These are phyloP conservation scores for Chrysoporthe austroafricana DNA, from an alignment of 2,329 filamentous ascomycete species.

Conservation along the genomic window DNA sequence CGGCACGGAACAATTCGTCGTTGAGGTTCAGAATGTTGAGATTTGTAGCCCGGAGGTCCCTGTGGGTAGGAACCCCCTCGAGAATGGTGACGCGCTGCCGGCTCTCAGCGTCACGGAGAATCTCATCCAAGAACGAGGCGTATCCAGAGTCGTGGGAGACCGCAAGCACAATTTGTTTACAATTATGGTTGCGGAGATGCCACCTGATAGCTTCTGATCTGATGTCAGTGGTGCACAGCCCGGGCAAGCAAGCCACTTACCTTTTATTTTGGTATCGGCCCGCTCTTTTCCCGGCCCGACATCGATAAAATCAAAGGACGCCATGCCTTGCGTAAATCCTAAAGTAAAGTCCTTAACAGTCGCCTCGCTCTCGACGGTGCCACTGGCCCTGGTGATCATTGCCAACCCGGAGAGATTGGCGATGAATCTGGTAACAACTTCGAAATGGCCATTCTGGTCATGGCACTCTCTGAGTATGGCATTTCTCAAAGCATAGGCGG, in stretches of 20 bases:
- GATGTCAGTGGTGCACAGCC: slow-evolving; percentile 26
- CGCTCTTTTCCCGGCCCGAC: slow-evolving; percentile 63
- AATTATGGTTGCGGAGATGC: slow-evolving; percentile 64
- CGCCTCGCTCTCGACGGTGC: slow-evolving; percentile 47
- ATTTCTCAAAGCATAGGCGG: slow-evolving; percentile 53
- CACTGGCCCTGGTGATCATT: slow-evolving; percentile 54
- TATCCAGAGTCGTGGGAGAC: slow-evolving; percentile 66
- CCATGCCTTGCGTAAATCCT: slow-evolving; percentile 63
- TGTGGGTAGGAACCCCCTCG: slow-evolving; percentile 56
- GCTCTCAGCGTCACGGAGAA: slow-evolving; percentile 49
- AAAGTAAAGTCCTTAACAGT: slow-evolving; percentile 59
- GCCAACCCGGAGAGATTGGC: slow-evolving; percentile 57
- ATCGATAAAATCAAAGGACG: slow-evolving; percentile 67
- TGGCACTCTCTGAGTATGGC: slow-evolving; percentile 52
- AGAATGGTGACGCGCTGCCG: slow-evolving; percentile 55
- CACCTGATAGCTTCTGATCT: slow-evolving; percentile 54
- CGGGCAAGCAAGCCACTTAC: slow-evolving; percentile 39
- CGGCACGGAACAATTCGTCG: slow-evolving; percentile 55
- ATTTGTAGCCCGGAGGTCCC: slow-evolving; percentile 52
- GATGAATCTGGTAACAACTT: slow-evolving; percentile 60
- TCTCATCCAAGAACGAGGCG: slow-evolving; percentile 60
- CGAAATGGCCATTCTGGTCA: slow-evolving; percentile 53
- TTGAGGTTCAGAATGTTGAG: slow-evolving; percentile 52
- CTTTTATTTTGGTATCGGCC: slow-evolving; percentile 64
- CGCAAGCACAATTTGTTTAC: slow-evolving; percentile 64